Evolutionary conservation across 768 basidiomycete genomes (phyloP), one percentile per base, ranked within the genome.

Genomic region (Leccinum subtestaceum): DNA sequence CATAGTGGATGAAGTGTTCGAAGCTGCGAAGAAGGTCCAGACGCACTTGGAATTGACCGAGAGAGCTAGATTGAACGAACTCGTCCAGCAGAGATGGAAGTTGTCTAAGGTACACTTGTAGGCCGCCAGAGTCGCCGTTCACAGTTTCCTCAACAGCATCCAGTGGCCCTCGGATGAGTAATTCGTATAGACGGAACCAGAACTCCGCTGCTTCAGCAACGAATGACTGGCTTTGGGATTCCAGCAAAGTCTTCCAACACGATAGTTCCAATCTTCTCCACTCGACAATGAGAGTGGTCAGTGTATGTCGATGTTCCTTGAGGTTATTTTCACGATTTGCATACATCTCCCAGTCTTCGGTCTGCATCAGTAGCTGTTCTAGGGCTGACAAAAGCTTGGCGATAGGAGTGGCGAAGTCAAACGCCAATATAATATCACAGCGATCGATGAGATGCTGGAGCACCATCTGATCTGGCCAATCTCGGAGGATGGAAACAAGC

Each of bases 401-500:
- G 9, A 97, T 76, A 0, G 97, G 87, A 62, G 85, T 86, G 38
- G 80, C 76, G 19, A 91, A 74, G 52, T 81, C 77, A 21, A 94
- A 75, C 0, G 75, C 67, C 45, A 94, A 75, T 59, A 94, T 80
- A 8, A 77, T 71, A 43, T 88, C 80, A 66, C 89, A 94, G 32
- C 88, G 87, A 57, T 81, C 82, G 36, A 78, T 77, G 36, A 99
- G 80, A 70, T 96, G 87, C 29, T 89, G 90, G n/a, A 97, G 79
- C 9, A 98, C 92, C 89, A 95, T 94, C 71, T 99, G 97, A 62
- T 98, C 96, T 0, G 97, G 96, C 95, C 94, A 99, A 63, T 94
- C 88, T 60, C 78, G 74, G 25, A 88, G 79, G 19, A 97, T 78
- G 2, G 36, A 59, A 13, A 75, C 65, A 29, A 98, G 77, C 2